Base-by-base conservation (phyloP, 2,329 filamentous ascomycete genomes). In the Alternaria ventricosa region DNA sequence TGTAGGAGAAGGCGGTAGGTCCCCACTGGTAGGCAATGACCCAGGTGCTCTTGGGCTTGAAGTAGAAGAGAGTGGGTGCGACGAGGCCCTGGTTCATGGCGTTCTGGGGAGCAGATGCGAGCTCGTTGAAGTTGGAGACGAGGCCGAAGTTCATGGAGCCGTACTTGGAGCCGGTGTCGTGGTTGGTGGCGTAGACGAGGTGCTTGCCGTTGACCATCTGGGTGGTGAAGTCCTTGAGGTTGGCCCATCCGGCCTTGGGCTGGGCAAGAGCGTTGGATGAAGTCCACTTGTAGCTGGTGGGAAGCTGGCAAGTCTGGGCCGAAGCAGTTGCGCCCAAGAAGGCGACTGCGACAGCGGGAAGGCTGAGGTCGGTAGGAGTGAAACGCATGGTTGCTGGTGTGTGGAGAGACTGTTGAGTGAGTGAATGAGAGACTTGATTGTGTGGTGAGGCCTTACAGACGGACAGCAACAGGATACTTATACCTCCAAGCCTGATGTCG, bases 21-120 rank as follows among this genome's bases (percentile, higher is more conserved):
- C 88, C 88, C 87, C 88, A 90, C 75, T 91, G 88, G 71, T 89
- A 86, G n/a, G 87, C 86, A 0, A 90, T 82, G n/a, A 90, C 79
- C 89, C 89, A 91, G 66, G 86, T 77, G 67, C 79, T 82, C 79
- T 89, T 90, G 0, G 88, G 89, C 6, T 73, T 69, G 70, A 90
- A 90, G 81, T 85, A 87, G 80, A 91, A 89, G 51, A 91, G 78
- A 0, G 87, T 88, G 1, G 89, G 89, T 0, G 88, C 88, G 22
- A 89, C 87, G 10, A 86, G 77, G 6, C 63, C 69, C 53, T 65
- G 65, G 5, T 61, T 49, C 85, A 87, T 88, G 1, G 61, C 65
- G 65, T 80, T 90, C 78, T 90, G 88, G 63, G 71, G 78, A 0
- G 83, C 86, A 0, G 82, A 78, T 20, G 74, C 78, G 82, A 90